Base-by-base conservation (phyloP, 169 alveolate species). In the Cyclospora cayetanensis region DNA sequence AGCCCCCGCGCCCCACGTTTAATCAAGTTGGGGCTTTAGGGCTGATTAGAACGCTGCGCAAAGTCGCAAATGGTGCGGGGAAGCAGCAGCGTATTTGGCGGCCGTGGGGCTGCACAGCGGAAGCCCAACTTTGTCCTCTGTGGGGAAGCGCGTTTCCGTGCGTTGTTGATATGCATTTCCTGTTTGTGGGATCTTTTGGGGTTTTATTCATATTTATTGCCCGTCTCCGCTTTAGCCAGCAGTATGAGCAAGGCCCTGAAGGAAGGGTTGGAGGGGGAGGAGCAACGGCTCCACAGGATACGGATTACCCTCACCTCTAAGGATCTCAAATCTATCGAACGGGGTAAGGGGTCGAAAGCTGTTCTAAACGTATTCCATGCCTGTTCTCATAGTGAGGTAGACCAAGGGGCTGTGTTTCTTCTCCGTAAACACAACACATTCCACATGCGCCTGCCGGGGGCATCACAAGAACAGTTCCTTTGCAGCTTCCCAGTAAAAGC, bases 271-370 rank as follows among this genome's bases (percentile, higher is more conserved):
- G 94, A 89, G 93, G 98, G 95, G 37, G 97, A 95, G 95, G 98
- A 95, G 94, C 96, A 97, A 96, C 95, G 97, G 85, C 95, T 95
- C 94, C 99, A 97, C 94, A 95, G 96, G 92, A 98, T 98, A 82
- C 97, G 99, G 77, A 97, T 98, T 91, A 97, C 99, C 85, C 95
- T 98, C 90, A 96, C 98, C 88, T 96, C 98, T 94, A 97, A 96
- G 91, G 97, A 97, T 92, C 96, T 97, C 83, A 95, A 96, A 92
- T 96, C 98, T 68, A 95, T 97, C 60, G 98, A 96, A 94, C 97
- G 97, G 83, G 98, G 97, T 96, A 95, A 88, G 93, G 82, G n/a
- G 46, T 20, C n/a, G 22, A 31, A 74, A 37, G n/a, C n/a, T n/a
- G n/a, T n/a, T n/a, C n/a, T n/a, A n/a, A n/a, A n/a, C n/a, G n/a